Percentiles rank a stretch among this genome's conserved stretches.
phyloP scores from a whole-genome alignment of 2,329 filamentous ascomycete species.

The Diaporthe longicolla region DNA sequence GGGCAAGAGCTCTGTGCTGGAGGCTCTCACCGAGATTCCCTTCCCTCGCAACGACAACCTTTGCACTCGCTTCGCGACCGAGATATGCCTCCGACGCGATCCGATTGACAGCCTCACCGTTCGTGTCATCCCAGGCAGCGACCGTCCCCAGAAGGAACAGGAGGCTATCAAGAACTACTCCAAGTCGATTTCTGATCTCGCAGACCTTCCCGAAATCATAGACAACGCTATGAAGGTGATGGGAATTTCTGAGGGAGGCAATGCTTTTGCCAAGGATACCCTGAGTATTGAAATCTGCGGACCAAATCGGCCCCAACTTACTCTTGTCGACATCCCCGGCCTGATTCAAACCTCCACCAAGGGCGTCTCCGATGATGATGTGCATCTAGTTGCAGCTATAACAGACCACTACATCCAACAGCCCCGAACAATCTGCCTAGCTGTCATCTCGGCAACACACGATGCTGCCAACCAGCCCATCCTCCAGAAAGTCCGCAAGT shows the following conservation, averaged over 20 bases:
- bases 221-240: constrained; percentile 18
- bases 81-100: constrained; percentile 33
- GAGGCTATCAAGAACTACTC: background rate
- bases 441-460: constrained; percentile 25
- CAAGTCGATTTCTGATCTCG: constrained; percentile 3
- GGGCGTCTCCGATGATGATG: constrained; percentile 17
- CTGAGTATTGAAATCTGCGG: constrained; percentile 35
- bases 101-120: constrained; percentile 2
- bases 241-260: constrained; percentile 17
- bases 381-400: constrained; percentile 2
- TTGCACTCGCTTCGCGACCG: constrained; percentile 38
- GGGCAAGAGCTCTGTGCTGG: constrained; percentile 36
- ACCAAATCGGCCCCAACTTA: constrained; percentile 31
- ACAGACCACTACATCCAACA: constrained; percentile 33
- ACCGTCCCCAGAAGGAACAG: background rate
- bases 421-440: constrained; percentile 30
- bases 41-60: constrained; percentile 35
- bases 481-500: constrained; percentile 14
- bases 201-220: constrained; percentile 1
- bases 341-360: constrained; percentile 25
- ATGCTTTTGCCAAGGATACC: constrained; percentile 20
- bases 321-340: constrained; percentile 34
- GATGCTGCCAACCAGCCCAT: constrained; percentile 37
- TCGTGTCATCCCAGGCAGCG: constrained; percentile 16
- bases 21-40: constrained; percentile 38